phyloP scores from a whole-genome alignment of 2,329 filamentous ascomycete genomes.

The Aureobasidium musti region DNA sequence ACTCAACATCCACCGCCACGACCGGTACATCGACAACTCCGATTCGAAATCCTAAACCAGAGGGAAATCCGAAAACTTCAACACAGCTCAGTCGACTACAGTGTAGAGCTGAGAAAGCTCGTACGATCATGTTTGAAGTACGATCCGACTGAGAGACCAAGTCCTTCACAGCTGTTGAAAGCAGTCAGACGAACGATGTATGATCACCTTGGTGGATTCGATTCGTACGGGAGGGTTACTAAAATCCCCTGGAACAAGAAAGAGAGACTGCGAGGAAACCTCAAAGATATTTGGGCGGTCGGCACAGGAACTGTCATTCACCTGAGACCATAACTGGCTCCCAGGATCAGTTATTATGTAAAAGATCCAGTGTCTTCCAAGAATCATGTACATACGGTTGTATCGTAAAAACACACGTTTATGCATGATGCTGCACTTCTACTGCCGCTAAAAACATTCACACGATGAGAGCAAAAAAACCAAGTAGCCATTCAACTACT shows the following conservation, averaged over 20 bases:
- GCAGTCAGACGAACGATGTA: neutral
- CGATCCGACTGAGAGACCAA: neutral
- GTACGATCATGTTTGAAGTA: neutral
- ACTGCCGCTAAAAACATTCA: no score
- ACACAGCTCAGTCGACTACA: neutral
- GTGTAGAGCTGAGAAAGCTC: neutral
- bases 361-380: no score
- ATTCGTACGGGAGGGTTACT: neutral
- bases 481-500: no score
- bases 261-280: neutral
- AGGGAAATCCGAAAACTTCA: neutral
- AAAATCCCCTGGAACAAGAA: slow-evolving; percentile 4
- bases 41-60: neutral
- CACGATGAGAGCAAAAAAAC: no score
- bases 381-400: no score
- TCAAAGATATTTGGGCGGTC: neutral
- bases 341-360: neutral
- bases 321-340: neutral
- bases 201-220: neutral
- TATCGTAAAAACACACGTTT: no score
- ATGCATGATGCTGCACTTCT: no score
- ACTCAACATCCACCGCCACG: no score
- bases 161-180: neutral
- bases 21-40: neutral
- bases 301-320: neutral